Base-by-base conservation (phyloP, 345 rosid species). In the Mangifera indica region DNA sequence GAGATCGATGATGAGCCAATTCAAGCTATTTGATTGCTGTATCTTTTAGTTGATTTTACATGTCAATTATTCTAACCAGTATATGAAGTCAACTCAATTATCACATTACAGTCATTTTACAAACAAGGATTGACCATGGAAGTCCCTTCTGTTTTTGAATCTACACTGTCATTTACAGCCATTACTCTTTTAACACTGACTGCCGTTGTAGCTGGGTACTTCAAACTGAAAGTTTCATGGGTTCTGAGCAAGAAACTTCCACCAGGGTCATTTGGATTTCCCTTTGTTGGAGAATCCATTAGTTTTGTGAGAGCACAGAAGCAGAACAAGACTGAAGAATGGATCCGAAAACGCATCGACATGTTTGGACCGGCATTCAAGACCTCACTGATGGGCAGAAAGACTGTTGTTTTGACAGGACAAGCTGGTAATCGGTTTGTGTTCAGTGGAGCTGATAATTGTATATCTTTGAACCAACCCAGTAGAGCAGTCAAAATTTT, bases 311-410 rank as follows among this genome's bases (percentile, higher is more conserved):
- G 25, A 46, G 70, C 84, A 25, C 67, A 63, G 7, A 78, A 67
- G 26, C 24, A 69, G 44, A 49, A 75, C 57, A 75, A 12, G 58
- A 45, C 67, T 3, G 22, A 5, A 40, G 58, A 75, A 60, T 75
- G 84, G 84, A 34, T 78, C 4, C 73, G 72, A 24, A 53, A 29
- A 26, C 70, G 76, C 1, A 20, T 70, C 18, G 14, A 42, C 13
- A 72, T 65, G 71, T 66, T 75, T 6, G 78, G 80, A 69, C 78
- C 73, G 2, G 59, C 78, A 3, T 78, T 81, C 63, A 78, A 81
- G 72, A 69, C 84, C 24, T 75, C 81, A 7, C 20, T 75, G 12
- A 1, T 69, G 40, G 84, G 79, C 7, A 75, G 75, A 0, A 72
- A 52, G 7, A 56, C 58, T 55, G 74, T 75, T 10, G 62, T 81